Conservation (phyloP, 768 basidiomycete genomes). For the Rhodotorula graminis region DNA sequence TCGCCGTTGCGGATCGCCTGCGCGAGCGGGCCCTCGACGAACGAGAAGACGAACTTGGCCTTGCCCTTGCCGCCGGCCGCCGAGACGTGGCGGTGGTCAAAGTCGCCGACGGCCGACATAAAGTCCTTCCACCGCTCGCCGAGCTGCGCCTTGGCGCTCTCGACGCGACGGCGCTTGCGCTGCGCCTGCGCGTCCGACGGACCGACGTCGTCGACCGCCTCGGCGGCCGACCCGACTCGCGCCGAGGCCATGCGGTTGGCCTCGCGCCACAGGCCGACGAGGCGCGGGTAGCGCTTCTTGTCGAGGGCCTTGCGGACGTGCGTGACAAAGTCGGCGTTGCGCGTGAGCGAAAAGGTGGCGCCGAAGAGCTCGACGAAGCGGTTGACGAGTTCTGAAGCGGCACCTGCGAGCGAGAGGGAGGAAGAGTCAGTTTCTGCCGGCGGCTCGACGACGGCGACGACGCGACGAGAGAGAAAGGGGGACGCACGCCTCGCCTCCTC, state of each 20-base stretch:
- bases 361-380: slow-evolving; percentile 76
- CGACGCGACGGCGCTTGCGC: slow-evolving; percentile 41
- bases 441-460: too few species aligned
- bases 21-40: slow-evolving; percentile 92
- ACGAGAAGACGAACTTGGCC: slow-evolving; percentile 86
- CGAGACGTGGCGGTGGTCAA: slow-evolving; percentile 82
- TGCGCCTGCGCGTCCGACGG: slow-evolving; percentile 31
- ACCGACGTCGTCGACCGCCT: background rate
- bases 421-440: background rate
- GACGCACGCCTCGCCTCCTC: slow-evolving; percentile 38
- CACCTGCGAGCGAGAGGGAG: slow-evolving; percentile 5
- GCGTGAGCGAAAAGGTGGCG: slow-evolving; percentile 78
- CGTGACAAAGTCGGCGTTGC: slow-evolving; percentile 79
- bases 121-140: slow-evolving; percentile 62
- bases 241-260: slow-evolving; percentile 60
- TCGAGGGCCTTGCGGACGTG: slow-evolving; percentile 73
- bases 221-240: slow-evolving; percentile 49
- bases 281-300: slow-evolving; percentile 79
- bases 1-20: slow-evolving; percentile 80
- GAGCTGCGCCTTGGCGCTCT: slow-evolving; percentile 21
- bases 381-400: slow-evolving; percentile 37
- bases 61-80: slow-evolving; percentile 53
- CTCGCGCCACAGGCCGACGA: slow-evolving; percentile 66
- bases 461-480: background rate
- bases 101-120: slow-evolving; percentile 64